Base-by-base conservation (phyloP, 805 yeast species). In the Wickerhamomyces bovis region DNA sequence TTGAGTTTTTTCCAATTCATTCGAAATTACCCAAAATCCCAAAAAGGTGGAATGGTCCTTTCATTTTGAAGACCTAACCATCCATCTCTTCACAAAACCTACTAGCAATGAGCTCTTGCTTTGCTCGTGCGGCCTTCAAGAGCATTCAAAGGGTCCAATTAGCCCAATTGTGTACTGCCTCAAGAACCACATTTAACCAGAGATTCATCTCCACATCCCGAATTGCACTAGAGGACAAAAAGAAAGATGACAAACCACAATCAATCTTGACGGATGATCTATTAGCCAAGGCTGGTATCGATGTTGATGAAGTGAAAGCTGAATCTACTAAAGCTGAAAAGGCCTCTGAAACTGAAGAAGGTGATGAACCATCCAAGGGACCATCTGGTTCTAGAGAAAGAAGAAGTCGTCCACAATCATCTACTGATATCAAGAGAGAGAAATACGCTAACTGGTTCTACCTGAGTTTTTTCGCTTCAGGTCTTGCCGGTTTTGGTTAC, bases 221-320 rank as follows among this genome's bases (percentile, higher is more conserved):
- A 28, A 16, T 38, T 16, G 39, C 44, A 38, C 41, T 50, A 11
- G 46, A 53, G 18, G 56, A 49, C 21, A 49, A 55, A 50, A 55
- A 59, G 54, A 53, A 57, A 33, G 48, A 53, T 8, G 43, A 48
- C 41, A 36, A 56, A 39, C 56, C 70, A 38, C 62, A 77, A 53
- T 76, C 86, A 18, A 76, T 89, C 54, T 71, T 90, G 52, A 81
- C 84, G 42, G 96, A 90, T 51, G 96, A 89, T 60, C 59, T 89
- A 59, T 73, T 90, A 48, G 83, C 85, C 28, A 80, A 81, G 58
- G 96, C 96, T 12, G 97, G 97, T 35, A 79, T 89, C 47, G 92
- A 88, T 47, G 63, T 71, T 4, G 77, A 76, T 28, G 68, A 64
- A 19, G 51, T 43, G 12, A 44, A 60, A 30, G 48, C 54, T 20